Evolutionary conservation across 805 yeast species (phyloP).

Genomic region (Saccharomyces jurei): DNA sequence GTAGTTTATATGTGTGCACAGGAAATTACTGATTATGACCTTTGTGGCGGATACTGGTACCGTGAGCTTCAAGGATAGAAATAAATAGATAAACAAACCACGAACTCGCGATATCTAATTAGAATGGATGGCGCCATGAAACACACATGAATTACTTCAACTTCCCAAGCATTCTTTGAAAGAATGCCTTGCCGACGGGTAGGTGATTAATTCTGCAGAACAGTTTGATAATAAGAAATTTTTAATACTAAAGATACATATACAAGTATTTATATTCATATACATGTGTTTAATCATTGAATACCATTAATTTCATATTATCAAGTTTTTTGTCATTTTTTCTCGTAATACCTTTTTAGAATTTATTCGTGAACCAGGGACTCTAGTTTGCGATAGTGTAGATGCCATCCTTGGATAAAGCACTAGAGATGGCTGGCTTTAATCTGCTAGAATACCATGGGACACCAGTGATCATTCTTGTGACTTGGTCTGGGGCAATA

Average conservation of each 20-base stretch:
- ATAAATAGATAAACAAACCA: too few relatives aligned
- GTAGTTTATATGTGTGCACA: too few relatives aligned
- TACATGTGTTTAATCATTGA: not conserved
- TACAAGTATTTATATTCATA: not conserved
- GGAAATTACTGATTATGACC: too few relatives aligned
- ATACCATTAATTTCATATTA: not conserved
- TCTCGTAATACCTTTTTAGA: not conserved
- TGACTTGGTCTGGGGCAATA: not conserved
- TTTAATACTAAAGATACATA: not conserved
- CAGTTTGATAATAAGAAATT: not conserved
- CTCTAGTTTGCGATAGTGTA: not conserved
- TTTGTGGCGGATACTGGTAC: too few relatives aligned
- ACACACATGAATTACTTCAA: too few relatives aligned
- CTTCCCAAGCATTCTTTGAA: too few relatives aligned
- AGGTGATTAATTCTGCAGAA: not conserved
- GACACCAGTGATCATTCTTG: conserved; percentile 23
- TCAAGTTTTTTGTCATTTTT: not conserved
- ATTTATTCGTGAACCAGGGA: not conserved
- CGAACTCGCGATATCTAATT: too few relatives aligned
- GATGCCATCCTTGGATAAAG: not conserved
- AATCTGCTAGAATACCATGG: conserved; percentile 30
- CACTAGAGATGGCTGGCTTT: conserved; percentile 7
- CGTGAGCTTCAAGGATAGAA: too few relatives aligned
- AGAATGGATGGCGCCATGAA: too few relatives aligned
- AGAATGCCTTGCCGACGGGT: too few relatives aligned